Base-by-base conservation (phyloP, 2,329 filamentous ascomycete genomes). In the Venturia pyrina region DNA sequence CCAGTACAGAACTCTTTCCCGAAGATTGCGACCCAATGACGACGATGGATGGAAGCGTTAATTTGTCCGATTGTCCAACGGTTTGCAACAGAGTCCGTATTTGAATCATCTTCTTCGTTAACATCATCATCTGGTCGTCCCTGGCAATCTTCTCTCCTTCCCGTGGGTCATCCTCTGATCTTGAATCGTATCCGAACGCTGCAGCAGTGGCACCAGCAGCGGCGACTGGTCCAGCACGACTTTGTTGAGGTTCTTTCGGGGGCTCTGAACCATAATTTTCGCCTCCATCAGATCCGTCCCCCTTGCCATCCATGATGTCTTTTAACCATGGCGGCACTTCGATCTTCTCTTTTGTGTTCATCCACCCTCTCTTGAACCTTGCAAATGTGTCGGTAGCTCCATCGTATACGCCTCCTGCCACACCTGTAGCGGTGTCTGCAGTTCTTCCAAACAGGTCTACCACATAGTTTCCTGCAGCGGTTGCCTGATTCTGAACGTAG, bases 31-130 rank as follows among this genome's bases (percentile, higher is more conserved):
- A 99, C 32, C 95, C 95, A 71, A 99, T 97, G 46, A 99, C 95
- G n/a, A 99, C 95, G 66, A 99, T 99, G 0, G 96, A 98, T 0
- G 95, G 95, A 28, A 99, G 80, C 0, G 90, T 93, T 69, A 99
- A 80, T 3, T 90, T 87, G 69, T 89, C 91, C 0, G 93, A 96
- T 79, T 99, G 93, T 43, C 93, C 96, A 60, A 99, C 90, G 34
- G 88, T 91, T 73, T 96, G 90, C 32, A 99, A 82, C 66, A 99
- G 91, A 70, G 88, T 93, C 70, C 96, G 84, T 66, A 99, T 98
- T 80, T 99, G 95, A 73, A 99, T 99, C 95, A 99, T 99, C 79
- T 98, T 98, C 80, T 95, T 93, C 1, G 96, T 99, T 73, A 99
- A 81, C 70, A 97, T 83, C 95, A 99, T 99, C 93, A 99, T 99